Percentiles rank a stretch among this genome's conserved stretches.
These are phyloP conservation scores for Boletus sp. DNA, from an alignment of 768 basidiomycete genomes.

Conservation along the genomic window DNA sequence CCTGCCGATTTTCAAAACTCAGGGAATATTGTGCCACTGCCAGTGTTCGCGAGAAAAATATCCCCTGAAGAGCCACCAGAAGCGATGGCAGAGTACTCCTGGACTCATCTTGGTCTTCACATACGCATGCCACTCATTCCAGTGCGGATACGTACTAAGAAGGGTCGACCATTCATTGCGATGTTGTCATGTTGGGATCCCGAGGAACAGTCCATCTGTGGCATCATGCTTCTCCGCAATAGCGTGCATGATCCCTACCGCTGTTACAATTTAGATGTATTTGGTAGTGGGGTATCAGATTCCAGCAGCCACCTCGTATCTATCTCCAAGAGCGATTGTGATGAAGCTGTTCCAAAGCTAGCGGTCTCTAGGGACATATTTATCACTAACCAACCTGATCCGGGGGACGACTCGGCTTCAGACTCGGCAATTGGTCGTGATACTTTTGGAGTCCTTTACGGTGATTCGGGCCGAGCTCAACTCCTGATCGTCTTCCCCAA, in stretches of 20 bases:
- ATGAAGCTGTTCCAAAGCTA: neutral
- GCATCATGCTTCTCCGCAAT: neutral
- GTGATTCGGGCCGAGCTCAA: neutral
- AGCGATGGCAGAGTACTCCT: neutral
- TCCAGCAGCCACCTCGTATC: neutral
- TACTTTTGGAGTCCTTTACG: neutral
- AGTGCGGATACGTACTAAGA: neutral
- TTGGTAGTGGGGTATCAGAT: neutral
- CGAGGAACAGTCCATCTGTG: neutral
- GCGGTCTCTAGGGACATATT: neutral
- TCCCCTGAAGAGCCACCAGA: too few relatives aligned
- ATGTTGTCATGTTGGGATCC: neutral
- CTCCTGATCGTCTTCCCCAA: neutral
- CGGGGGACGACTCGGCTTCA: neutral
- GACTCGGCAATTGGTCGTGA: neutral
- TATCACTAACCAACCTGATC: neutral
- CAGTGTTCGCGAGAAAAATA: neutral
- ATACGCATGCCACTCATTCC: neutral
- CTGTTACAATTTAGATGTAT: neutral
- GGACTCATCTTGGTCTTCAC: neutral
- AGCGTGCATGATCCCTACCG: neutral
- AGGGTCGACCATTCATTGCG: neutral
- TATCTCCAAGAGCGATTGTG: neutral
- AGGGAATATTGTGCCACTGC: neutral
- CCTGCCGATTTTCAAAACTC: neutral